Conservation (phyloP, 2,329 filamentous ascomycete species). For the Penicillium sp. region DNA sequence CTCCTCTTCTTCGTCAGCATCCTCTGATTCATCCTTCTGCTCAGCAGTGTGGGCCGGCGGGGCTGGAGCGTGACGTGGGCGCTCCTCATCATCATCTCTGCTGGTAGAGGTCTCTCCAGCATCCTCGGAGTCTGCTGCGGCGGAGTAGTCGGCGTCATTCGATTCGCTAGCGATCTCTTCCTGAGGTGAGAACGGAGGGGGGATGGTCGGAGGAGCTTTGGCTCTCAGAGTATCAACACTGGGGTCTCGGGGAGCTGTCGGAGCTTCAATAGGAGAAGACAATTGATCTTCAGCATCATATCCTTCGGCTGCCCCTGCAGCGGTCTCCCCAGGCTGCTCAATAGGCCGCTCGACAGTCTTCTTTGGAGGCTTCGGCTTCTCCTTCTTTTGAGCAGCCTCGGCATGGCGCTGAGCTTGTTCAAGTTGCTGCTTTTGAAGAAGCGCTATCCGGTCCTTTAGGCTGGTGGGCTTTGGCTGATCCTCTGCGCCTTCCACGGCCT, state of each 20-base stretch:
- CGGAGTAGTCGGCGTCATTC: constrained; percentile 66
- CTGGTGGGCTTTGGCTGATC: constrained; percentile 89
- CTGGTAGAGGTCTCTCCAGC: constrained; percentile 64
- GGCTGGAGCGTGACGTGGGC: constrained; percentile 16
- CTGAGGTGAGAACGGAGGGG: constrained; percentile 41
- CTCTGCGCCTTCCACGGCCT: constrained; percentile 58
- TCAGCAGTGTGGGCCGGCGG: constrained; percentile 28
- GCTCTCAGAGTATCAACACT: constrained; percentile 36
- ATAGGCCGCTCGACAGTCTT: constrained; percentile 55
- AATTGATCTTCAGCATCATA: constrained; percentile 25
- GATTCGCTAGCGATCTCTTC: constrained; percentile 60
- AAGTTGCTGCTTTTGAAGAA: constrained; percentile 89
- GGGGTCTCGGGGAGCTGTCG: constrained; percentile 36
- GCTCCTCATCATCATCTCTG: constrained; percentile 72
- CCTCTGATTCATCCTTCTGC: constrained; percentile 43
- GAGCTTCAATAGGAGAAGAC: constrained; percentile 32
- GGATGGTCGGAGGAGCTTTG: constrained; percentile 37
- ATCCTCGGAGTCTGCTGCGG: constrained; percentile 63
- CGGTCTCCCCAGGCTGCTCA: constrained; percentile 29
- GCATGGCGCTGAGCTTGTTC: constrained; percentile 83
- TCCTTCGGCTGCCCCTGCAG: not conserved
- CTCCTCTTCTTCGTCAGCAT: constrained; percentile 57
- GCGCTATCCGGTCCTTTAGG: constrained; percentile 90
- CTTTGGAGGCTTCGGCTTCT: constrained; percentile 74
- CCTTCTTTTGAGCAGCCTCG: constrained; percentile 75